Evolutionary conservation across 2,329 filamentous ascomycete genomes (phyloP).

Genomic region (Hypoxylon sp.): DNA sequence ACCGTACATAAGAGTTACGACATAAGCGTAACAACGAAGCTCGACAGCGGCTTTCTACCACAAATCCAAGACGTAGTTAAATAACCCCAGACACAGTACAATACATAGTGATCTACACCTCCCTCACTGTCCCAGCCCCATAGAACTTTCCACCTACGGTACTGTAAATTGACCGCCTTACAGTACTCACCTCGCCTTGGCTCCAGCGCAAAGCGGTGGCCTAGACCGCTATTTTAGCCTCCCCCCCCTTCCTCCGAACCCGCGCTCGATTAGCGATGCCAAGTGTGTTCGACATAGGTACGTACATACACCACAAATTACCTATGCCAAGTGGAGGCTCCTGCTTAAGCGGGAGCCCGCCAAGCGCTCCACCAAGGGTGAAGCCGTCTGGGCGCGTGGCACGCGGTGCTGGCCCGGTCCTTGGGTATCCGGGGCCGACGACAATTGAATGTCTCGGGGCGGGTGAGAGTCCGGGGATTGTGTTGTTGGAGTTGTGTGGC

Average conservation of each 20-base stretch:
- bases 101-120: background rate
- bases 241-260: background rate
- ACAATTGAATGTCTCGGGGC: background rate
- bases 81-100: background rate
- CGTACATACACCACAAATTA: background rate
- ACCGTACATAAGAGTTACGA: background rate
- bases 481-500: background rate
- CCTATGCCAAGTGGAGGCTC: slow-evolving; percentile 3
- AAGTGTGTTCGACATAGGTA: background rate
- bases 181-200: background rate
- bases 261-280: background rate
- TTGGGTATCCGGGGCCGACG: background rate
- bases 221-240: background rate
- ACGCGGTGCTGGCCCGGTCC: background rate
- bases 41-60: background rate
- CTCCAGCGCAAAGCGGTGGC: background rate
- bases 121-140: background rate
- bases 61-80: background rate
- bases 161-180: background rate
- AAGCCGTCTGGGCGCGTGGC: slow-evolving; percentile 4
- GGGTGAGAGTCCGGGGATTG: background rate
- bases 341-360: background rate
- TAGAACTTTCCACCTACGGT: background rate
- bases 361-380: background rate
- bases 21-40: background rate